Conservation (phyloP, 163 green algal genomes). For the Volvox carteri region DNA sequence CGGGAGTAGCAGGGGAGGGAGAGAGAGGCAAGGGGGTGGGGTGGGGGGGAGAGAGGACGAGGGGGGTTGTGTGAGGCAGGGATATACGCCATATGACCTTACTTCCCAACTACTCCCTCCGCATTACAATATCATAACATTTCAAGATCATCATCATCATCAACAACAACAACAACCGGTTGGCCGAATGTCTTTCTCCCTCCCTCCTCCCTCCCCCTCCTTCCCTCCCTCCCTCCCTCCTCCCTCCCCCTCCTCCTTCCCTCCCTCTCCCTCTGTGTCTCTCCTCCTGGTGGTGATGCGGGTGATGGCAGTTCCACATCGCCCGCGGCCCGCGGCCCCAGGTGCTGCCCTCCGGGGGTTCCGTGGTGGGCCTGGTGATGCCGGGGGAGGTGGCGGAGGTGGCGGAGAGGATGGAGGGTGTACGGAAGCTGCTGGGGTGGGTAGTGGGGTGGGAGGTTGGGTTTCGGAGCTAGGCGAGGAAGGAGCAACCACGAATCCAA, state of each 20-base stretch:
- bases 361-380: conserved; percentile 38
- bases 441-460: not conserved
- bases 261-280: not conserved
- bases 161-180: no score
- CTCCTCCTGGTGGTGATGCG: no score
- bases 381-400: conserved; percentile 10
- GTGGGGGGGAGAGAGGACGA: not conserved
- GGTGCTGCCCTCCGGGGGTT: conserved; percentile 29
- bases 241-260: not conserved
- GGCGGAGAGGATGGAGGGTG: conserved; percentile 21
- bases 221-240: not conserved
- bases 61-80: not conserved
- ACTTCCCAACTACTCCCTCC: no score
- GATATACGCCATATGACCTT: no score
- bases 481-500: no score
- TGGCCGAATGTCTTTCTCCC: not conserved
- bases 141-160: no score
- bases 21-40: no score
- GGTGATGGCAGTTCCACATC: conserved; percentile 56
- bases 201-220: not conserved
- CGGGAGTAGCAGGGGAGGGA: no score
- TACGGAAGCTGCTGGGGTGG: conserved; percentile 31
- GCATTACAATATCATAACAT: no score
- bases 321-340: conserved; percentile 16
- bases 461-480: no score